Evolutionary conservation across 257 asterid genomes (phyloP).

Genomic region (Verbascum thapsus): DNA sequence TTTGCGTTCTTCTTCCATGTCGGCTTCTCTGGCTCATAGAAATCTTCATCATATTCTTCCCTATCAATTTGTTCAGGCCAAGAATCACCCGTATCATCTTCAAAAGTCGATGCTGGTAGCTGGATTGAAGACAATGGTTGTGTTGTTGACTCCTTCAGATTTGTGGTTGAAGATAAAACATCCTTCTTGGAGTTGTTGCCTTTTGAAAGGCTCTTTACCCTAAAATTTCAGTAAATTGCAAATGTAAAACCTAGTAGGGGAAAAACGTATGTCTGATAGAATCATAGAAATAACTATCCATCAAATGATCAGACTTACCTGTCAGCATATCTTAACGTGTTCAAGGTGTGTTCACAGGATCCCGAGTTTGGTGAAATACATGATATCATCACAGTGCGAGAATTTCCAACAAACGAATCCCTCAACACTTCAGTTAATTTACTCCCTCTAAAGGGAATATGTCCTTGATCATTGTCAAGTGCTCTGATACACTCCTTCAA

Average conservation of each 20-base stretch:
- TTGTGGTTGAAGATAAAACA: conserved; percentile 56
- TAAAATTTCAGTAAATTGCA: conserved; percentile 29
- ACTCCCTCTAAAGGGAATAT: too few relatives aligned
- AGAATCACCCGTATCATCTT: conserved; percentile 79
- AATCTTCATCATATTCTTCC: conserved; percentile 83
- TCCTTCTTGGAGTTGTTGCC: conserved; percentile 82
- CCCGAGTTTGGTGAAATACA: conserved; percentile 96
- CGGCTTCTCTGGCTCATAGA: conserved; percentile 76
- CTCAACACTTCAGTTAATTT: conserved; percentile 90
- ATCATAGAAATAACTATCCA: background rate
- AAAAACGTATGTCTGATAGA: conserved; percentile 9
- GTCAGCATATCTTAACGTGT: conserved; percentile 97
- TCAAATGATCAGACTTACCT: conserved; percentile 46
- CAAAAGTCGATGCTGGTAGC: conserved; percentile 60
- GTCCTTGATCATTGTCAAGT: conserved; percentile 96
- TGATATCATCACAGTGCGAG: conserved; percentile 97
- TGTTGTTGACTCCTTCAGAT: conserved; percentile 74
- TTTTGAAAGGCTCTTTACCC: conserved; percentile 98
- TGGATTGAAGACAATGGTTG: conserved; percentile 54
- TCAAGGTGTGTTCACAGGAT: conserved; percentile 93
- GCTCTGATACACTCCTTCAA: conserved; percentile 98
- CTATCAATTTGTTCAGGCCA: conserved; percentile 86
- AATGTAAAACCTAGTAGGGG: conserved; percentile 11
- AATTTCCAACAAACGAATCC: conserved; percentile 94
- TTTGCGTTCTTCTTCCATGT: conserved; percentile 58